Evolutionary conservation across 164 flowering plant species (phyloP).

Genomic region (Vitis cinerea): DNA sequence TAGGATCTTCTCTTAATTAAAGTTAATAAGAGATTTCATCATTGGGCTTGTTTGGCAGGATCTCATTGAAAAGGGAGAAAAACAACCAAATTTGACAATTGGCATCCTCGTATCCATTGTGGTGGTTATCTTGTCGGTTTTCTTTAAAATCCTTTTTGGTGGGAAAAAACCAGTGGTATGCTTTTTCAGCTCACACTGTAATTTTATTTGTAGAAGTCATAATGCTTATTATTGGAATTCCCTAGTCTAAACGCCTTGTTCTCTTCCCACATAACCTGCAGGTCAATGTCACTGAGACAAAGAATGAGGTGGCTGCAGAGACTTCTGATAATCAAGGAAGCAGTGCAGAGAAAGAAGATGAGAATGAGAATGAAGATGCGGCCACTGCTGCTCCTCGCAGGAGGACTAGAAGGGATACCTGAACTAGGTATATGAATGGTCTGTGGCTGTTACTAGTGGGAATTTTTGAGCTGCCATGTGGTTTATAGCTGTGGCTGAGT

Average conservation of each 20-base stretch:
- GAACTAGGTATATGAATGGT: neutral
- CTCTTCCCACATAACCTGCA: neutral
- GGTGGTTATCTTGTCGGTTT: slow-evolving; percentile 12
- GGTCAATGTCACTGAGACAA: slow-evolving; percentile 6
- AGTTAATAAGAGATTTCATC: no score
- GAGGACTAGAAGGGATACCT: slow-evolving; percentile 25
- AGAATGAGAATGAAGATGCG: slow-evolving; percentile 22
- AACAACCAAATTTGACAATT: slow-evolving; percentile 21
- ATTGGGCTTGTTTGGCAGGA: slow-evolving; percentile 12
- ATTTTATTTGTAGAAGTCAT: no score
- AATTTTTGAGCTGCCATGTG: neutral
- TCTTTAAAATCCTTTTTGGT: slow-evolving; percentile 19
- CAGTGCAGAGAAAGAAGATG: slow-evolving; percentile 23
- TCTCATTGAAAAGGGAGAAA: slow-evolving; percentile 22
- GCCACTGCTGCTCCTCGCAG: slow-evolving; percentile 17
- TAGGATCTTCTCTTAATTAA: no score
- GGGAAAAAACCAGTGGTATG: slow-evolving; percentile 9
- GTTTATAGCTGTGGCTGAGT: neutral
- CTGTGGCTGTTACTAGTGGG: neutral
- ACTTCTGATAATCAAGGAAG: slow-evolving; percentile 18
- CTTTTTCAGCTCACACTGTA: neutral
- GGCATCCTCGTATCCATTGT: slow-evolving; percentile 15
- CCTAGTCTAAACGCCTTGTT: neutral
- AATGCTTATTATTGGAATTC: no score
- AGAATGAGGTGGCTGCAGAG: slow-evolving; percentile 14